Evolutionary conservation across 139 green algal species (phyloP).

Genomic region (Micromonas pusilla): DNA sequence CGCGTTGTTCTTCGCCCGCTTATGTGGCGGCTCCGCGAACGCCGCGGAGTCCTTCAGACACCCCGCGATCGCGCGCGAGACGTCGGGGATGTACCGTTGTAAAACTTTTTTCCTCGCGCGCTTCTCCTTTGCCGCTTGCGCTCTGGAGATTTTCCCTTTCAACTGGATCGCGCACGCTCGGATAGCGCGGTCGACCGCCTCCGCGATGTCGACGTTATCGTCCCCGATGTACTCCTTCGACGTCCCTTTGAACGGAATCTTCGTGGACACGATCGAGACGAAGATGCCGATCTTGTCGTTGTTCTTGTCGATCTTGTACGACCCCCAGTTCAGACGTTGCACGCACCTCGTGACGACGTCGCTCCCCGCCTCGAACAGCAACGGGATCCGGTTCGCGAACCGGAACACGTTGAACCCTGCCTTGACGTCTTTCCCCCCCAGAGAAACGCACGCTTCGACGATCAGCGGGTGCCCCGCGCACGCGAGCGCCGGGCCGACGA

Average conservation of each 20-base stretch:
- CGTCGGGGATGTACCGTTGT: constrained; percentile 87
- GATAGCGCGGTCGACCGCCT: constrained; percentile 53
- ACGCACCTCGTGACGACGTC: constrained; percentile 91
- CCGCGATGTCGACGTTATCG: constrained; percentile 86
- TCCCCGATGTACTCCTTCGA: constrained; percentile 97
- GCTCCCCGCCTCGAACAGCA: constrained; percentile 85
- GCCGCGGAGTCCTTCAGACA: constrained; percentile 49
- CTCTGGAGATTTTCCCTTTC: constrained; percentile 70
- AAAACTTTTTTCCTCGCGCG: constrained; percentile 79
- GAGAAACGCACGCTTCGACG: constrained; percentile 81
- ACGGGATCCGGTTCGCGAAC: constrained; percentile 95
- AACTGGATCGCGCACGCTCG: constrained; percentile 68
- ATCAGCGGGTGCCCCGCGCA: constrained; percentile 91
- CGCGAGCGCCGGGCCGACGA: constrained; percentile 53
- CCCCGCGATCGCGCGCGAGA: constrained; percentile 47
- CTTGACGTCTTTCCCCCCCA: constrained; percentile 82
- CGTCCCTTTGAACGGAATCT: constrained; percentile 95
- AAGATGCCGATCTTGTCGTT: constrained; percentile 91
- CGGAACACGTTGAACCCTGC: constrained; percentile 83
- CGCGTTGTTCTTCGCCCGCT: background rate
- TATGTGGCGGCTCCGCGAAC: constrained; percentile 47
- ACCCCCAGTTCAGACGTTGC: constrained; percentile 78
- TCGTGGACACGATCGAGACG: constrained; percentile 92
- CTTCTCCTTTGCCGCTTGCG: constrained; percentile 70
- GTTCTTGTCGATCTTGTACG: constrained; percentile 94